Percentiles rank a stretch among this genome's conserved stretches.
Evolutionary conservation across 1,284 basidiomycete genomes (phyloP).

Genomic region (Cutaneotrichosporon mucoides): DNA sequence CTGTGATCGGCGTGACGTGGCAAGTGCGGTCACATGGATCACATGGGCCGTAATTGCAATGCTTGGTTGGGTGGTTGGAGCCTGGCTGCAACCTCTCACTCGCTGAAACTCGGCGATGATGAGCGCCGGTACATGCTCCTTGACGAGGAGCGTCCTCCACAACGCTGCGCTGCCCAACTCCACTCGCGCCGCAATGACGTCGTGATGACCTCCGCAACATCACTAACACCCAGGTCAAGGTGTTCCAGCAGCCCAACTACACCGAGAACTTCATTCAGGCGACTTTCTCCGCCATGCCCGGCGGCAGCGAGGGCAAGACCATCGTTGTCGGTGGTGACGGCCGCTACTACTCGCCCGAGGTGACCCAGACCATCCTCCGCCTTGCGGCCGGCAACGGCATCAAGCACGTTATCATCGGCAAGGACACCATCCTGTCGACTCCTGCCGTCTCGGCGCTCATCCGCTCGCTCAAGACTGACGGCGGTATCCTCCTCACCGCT

Average conservation of each 20-base stretch:
- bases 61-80: no score
- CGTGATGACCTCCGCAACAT: no score
- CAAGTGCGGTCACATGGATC: no score
- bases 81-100: no score
- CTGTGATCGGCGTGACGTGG: no score
- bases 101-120: no score
- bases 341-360: constrained; percentile 82
- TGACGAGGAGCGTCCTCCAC: no score
- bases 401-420: constrained; percentile 79
- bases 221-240: constrained; percentile 16
- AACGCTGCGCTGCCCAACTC: no score
- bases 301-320: constrained; percentile 65
- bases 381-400: constrained; percentile 90
- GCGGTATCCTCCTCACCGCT: constrained; percentile 96
- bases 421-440: constrained; percentile 89
- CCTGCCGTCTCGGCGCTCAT: constrained; percentile 96
- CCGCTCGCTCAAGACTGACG: constrained; percentile 90
- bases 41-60: no score
- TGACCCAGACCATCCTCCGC: constrained; percentile 83
- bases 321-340: constrained; percentile 97
- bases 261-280: constrained; percentile 98
- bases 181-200: no score
- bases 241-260: constrained; percentile 66
- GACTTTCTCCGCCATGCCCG: constrained; percentile 85
- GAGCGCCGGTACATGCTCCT: no score